These are phyloP conservation scores for Roridomyces roridus DNA, from an alignment of 768 basidiomycete species.

Conservation along the genomic window DNA sequence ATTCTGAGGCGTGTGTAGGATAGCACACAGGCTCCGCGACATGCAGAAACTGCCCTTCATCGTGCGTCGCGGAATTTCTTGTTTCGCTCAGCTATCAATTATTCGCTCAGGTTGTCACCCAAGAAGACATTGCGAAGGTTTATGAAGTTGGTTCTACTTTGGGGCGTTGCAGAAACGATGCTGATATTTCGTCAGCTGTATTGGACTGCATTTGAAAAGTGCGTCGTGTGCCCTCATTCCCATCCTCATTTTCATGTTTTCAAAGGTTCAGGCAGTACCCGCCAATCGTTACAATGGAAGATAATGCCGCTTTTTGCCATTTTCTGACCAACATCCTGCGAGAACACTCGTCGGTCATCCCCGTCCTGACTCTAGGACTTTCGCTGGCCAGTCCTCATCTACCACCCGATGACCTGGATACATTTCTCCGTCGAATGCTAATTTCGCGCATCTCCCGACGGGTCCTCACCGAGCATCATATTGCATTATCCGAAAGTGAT, in stretches of 20 bases:
- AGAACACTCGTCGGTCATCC: slow-evolving; percentile 82
- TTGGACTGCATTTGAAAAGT: slow-evolving; percentile 90
- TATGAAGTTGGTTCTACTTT: slow-evolving; percentile 67
- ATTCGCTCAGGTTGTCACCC: slow-evolving; percentile 58
- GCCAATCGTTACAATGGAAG: slow-evolving; percentile 68
- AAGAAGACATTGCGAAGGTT: slow-evolving; percentile 82
- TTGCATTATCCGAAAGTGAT: slow-evolving; percentile 74
- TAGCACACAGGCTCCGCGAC: slow-evolving; percentile 87
- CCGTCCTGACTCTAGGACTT: slow-evolving; percentile 80
- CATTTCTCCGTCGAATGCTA: slow-evolving; percentile 91
- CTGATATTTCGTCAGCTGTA: slow-evolving; percentile 64
- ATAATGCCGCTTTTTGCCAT: slow-evolving; percentile 81
- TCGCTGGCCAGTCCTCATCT: slow-evolving; percentile 86
- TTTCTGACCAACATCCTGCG: slow-evolving; percentile 70
- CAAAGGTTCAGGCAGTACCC: slow-evolving; percentile 77
- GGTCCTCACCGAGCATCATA: slow-evolving; percentile 89
- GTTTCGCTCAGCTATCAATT: not conserved
- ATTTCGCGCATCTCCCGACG: slow-evolving; percentile 89
- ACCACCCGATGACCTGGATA: slow-evolving; percentile 77
- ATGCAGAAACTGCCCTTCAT: slow-evolving; percentile 86
- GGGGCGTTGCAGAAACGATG: not conserved
- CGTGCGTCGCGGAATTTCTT: slow-evolving; percentile 40
- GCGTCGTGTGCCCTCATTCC: slow-evolving; percentile 11
- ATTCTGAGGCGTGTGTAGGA: slow-evolving; percentile 28
- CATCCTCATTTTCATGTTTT: slow-evolving; percentile 3